A percentile compares a stretch with the other conserved stretches of the same genome.
Conservation (phyloP, 306 rosid species). For the Luffa acutangula region DNA sequence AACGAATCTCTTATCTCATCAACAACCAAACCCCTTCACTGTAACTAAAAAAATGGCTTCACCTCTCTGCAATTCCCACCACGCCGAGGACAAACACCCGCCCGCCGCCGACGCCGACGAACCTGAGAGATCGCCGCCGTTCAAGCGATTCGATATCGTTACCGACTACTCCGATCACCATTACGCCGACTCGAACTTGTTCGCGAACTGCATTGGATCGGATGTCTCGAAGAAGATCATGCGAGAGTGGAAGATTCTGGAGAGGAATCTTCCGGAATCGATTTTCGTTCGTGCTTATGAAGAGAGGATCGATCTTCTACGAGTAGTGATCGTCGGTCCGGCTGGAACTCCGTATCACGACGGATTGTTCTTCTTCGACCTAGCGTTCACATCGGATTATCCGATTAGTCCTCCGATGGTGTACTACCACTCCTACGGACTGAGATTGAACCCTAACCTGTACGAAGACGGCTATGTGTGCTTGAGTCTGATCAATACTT, state of each 20-base stretch:
- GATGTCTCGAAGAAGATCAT: slow-evolving; percentile 22
- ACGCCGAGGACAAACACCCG: not conserved
- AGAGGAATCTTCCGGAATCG: slow-evolving; percentile 34
- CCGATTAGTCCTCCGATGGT: slow-evolving; percentile 32
- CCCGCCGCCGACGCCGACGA: not conserved
- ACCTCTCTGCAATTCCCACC: not conserved
- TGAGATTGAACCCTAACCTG: slow-evolving; percentile 28
- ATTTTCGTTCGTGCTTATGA: slow-evolving; percentile 43
- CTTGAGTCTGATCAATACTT: slow-evolving; percentile 50
- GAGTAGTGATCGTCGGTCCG: slow-evolving; percentile 39
- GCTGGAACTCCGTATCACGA: slow-evolving; percentile 58
- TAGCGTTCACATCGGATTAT: slow-evolving; percentile 24
- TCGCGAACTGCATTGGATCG: not conserved
- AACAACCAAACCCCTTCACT: not conserved
- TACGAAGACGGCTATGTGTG: slow-evolving; percentile 25
- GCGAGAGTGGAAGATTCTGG: slow-evolving; percentile 44
- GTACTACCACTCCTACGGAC: slow-evolving; percentile 28
- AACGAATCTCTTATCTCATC: not conserved
- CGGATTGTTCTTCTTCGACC: slow-evolving; percentile 45
- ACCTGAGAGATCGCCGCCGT: not conserved
- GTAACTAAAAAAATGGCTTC: not conserved
- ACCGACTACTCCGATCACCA: not conserved
- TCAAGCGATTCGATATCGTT: not conserved
- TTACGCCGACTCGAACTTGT: not conserved
- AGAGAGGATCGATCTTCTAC: slow-evolving; percentile 7